A percentile compares a stretch with the other conserved stretches of the same genome.
phyloP scores from a whole-genome alignment of 371 early-diverging fungal genomes.

The Haplosporangium sp. region DNA sequence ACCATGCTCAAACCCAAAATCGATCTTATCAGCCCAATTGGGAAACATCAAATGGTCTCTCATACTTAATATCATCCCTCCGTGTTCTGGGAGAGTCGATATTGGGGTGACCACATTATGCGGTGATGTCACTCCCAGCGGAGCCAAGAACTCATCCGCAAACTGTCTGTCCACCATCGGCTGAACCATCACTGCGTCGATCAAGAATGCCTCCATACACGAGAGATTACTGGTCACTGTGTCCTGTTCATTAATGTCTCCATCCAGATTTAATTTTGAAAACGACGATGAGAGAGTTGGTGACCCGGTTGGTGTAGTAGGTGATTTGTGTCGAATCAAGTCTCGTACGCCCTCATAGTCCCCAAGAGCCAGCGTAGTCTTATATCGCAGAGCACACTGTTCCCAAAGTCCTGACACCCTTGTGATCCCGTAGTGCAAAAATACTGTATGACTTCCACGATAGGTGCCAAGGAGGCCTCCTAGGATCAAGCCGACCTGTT shows the following conservation, averaged over 20 bases:
- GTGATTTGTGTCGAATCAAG: slow-evolving; percentile 57
- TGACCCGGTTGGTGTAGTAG: slow-evolving; percentile 60
- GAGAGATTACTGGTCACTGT: slow-evolving; percentile 58
- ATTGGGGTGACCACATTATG: slow-evolving; percentile 73
- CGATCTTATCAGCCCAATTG: slow-evolving; percentile 45
- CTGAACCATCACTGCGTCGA: slow-evolving; percentile 75
- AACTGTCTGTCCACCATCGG: slow-evolving; percentile 73
- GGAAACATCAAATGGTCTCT: slow-evolving; percentile 56
- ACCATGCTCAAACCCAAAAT: slow-evolving; percentile 53
- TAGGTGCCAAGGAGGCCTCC: slow-evolving; percentile 75
- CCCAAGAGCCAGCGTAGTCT: slow-evolving; percentile 74
- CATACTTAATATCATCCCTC: slow-evolving; percentile 76
- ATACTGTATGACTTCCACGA: slow-evolving; percentile 74
- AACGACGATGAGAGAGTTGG: slow-evolving; percentile 65
- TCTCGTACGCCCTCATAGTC: slow-evolving; percentile 73
- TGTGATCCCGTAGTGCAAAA: slow-evolving; percentile 66
- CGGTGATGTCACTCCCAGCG: slow-evolving; percentile 65
- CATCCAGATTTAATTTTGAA: slow-evolving; percentile 4
- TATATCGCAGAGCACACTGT: slow-evolving; percentile 62
- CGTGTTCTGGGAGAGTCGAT: slow-evolving; percentile 78
- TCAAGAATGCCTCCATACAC: slow-evolving; percentile 70
- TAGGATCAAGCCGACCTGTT: slow-evolving; percentile 80
- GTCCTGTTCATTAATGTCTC: not conserved
- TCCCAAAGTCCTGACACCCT: slow-evolving; percentile 76
- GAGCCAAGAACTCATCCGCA: slow-evolving; percentile 69